Evolutionary conservation across 495 filamentous ascomycete genomes (phyloP), one percentile per base, ranked within the genome.

Genomic region (Astrothelium subdiscretum): DNA sequence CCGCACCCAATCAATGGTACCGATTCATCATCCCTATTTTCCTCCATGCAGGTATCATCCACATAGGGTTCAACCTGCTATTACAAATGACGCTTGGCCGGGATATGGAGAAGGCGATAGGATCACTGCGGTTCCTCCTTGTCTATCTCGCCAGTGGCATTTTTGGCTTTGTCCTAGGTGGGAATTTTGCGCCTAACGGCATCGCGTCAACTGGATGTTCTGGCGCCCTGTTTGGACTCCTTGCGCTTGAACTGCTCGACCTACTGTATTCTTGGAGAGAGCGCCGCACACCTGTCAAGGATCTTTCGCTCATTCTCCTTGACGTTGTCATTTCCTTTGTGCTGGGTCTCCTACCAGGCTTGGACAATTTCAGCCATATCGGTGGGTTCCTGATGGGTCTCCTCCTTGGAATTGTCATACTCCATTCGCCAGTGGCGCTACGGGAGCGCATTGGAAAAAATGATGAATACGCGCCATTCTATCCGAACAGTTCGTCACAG

Each of bases 281-380:
- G 60, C 87, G 91, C 18, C 76, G 74, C 42, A 84, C 77, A 11
- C 94, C 94, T 0, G 80, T 84, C 69, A 84, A 86, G 59, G 94
- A 98, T 65, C 76, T 98, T 1, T 72, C 87, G 40, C 92, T 91
- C 74, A 88, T 98, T 75, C 63, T 90, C 40, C 72, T 97, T 60
- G 90, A 95, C 68, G 83, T 97, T 44, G 78, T 82, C 62, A 88
- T 98, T 62, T 91, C 91, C 0, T 96, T 98, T 68, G 90, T 92
- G 3, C 82, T 98, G 13, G 94, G 94, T 35, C 82, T 98, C 22
- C 82, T 98, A 0, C 94, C 94, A 0, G 92, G 91, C 8, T 75
- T 98, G 48, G 94, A 98, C 77, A 98, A 98, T 74, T 98, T 98
- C 76, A 86, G 88, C 27, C 94, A 98, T 68, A 96, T 98, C 63